Evolutionary conservation across 108 stramenopile species (phyloP).

Genomic region (Cylindrotheca closterium): DNA sequence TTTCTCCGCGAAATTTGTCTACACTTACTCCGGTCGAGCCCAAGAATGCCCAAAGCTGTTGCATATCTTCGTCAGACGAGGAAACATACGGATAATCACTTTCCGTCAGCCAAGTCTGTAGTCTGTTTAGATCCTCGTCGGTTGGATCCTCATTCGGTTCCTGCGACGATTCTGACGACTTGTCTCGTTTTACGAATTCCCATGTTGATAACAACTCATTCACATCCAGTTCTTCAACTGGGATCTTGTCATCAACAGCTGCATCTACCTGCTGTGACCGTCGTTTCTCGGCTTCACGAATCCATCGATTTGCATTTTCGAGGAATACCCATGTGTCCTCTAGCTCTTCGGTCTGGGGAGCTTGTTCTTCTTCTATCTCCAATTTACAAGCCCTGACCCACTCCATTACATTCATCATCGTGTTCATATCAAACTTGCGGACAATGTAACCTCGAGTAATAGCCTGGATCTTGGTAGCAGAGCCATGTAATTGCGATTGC

Average conservation of each 20-base stretch:
- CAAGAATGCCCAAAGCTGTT: conserved; percentile 13
- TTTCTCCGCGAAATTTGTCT: background rate
- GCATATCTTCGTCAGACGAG: conserved; percentile 2
- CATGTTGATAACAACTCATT: background rate
- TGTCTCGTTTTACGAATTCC: background rate
- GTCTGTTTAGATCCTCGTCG: background rate
- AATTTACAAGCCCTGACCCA: conserved; percentile 2
- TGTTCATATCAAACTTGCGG: conserved; percentile 15
- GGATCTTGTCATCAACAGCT: background rate
- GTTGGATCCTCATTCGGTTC: background rate
- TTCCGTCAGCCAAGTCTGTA: background rate
- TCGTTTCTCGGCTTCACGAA: background rate
- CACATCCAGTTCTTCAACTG: background rate
- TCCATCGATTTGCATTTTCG: background rate
- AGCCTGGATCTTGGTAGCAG: conserved; percentile 22
- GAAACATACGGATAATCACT: background rate
- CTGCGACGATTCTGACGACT: background rate
- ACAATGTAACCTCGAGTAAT: conserved; percentile 14
- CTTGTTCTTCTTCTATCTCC: background rate
- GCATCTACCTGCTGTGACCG: too few species aligned
- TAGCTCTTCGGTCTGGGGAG: conserved; percentile 8
- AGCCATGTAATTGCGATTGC: background rate
- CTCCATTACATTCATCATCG: conserved; percentile 11
- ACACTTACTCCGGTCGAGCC: conserved; percentile 6
- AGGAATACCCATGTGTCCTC: conserved; percentile 9